Conservation (phyloP, 177 flowering plant genomes). For the Vitis hybrid region DNA sequence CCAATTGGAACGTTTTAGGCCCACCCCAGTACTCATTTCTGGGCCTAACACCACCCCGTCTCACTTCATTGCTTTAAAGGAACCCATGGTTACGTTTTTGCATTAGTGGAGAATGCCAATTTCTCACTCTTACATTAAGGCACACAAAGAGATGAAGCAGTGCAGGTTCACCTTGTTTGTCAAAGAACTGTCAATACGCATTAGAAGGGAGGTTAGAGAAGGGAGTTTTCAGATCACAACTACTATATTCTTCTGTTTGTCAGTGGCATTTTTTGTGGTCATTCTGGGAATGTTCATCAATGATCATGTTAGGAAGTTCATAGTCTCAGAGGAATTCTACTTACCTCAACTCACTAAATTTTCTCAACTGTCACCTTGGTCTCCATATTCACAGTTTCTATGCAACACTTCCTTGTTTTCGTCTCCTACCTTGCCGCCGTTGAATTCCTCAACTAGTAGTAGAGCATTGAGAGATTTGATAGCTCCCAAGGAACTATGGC, state of each 20-base stretch:
- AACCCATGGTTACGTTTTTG: no score
- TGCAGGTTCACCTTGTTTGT: conserved; percentile 12
- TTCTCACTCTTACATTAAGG: neutral
- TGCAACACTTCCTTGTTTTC: conserved; percentile 19
- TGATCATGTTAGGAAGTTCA: conserved; percentile 22
- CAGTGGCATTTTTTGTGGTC: conserved; percentile 30
- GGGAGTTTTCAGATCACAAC: conserved; percentile 26
- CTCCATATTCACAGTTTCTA: neutral
- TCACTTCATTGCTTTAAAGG: no score
- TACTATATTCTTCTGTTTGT: conserved; percentile 30
- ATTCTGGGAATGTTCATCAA: conserved; percentile 33
- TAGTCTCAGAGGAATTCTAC: conserved; percentile 31
- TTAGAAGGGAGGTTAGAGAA: conserved; percentile 18
- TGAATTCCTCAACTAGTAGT: neutral
- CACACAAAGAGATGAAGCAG: conserved; percentile 4
- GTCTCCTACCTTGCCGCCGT: neutral
- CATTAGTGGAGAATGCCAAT: neutral
- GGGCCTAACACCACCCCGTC: no score
- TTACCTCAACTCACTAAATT: conserved; percentile 14
- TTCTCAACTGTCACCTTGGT: neutral
- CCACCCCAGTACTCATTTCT: neutral
- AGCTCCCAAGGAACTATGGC: conserved; percentile 34
- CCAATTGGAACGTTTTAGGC: neutral
- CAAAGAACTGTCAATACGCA: conserved; percentile 13
- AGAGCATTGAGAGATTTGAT: conserved; percentile 17